phyloP scores from a whole-genome alignment of 441 rosid genomes.

The Gossypium schwendimanii region DNA sequence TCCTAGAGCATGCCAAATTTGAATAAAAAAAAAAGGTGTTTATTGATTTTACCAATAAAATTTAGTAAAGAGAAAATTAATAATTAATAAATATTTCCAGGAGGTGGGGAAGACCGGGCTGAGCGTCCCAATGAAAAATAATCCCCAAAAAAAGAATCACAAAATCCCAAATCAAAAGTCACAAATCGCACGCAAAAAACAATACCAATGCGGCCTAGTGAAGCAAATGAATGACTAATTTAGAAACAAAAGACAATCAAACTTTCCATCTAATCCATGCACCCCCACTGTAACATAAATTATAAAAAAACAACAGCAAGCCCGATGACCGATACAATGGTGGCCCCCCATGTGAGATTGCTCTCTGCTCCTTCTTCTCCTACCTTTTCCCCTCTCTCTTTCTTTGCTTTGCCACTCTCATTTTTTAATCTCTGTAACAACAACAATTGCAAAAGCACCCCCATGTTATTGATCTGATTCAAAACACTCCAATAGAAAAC shows the following conservation, averaged over 20 bases:
- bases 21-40: too few relatives aligned
- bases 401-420: background rate
- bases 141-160: background rate
- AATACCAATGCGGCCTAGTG: background rate
- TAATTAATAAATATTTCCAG: too few relatives aligned
- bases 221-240: background rate
- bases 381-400: background rate
- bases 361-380: background rate
- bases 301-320: background rate
- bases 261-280: background rate
- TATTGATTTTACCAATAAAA: too few relatives aligned
- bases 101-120: too few relatives aligned
- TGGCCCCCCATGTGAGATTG: background rate
- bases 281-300: background rate
- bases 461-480: background rate
- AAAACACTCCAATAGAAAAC: background rate
- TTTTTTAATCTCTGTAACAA: slow-evolving; percentile 1
- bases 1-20: too few relatives aligned
- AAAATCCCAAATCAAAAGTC: background rate
- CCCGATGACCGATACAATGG: background rate
- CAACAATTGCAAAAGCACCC: background rate
- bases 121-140: background rate
- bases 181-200: background rate
- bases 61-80: too few relatives aligned
- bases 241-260: background rate